A percentile compares a stretch with the other conserved stretches of the same genome.
These are phyloP conservation scores for Spencermartinsiella europaea DNA, from an alignment of 805 yeast species.

Conservation along the genomic window DNA sequence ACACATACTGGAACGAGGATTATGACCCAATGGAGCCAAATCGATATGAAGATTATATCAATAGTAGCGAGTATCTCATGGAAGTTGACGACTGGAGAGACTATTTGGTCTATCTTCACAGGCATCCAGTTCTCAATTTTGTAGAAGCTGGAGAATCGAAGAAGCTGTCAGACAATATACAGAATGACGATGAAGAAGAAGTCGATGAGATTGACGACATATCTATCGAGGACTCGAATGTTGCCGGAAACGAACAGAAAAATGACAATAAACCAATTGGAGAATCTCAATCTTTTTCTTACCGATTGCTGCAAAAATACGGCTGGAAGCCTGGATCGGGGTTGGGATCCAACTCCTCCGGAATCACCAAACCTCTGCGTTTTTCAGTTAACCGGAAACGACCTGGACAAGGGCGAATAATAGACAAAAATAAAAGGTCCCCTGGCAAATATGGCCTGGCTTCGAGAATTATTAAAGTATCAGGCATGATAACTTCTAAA, in stretches of 20 bases:
- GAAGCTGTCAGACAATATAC: background rate
- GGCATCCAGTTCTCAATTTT: background rate
- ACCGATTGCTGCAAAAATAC: conserved; percentile 10
- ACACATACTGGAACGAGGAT: conserved; percentile 14
- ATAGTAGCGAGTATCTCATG: conserved; percentile 8
- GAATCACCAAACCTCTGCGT: conserved; percentile 13
- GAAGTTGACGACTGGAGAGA: conserved; percentile 19
- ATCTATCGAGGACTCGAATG: conserved; percentile 2
- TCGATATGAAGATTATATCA: conserved; percentile 5
- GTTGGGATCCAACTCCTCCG: conserved; percentile 10
- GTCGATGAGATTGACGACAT: background rate
- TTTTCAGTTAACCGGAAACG: conserved; percentile 7
- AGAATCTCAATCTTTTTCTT: conserved; percentile 3
- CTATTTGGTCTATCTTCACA: conserved; percentile 8
- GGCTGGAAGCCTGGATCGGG: conserved; percentile 23
- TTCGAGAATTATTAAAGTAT: conserved; percentile 2
- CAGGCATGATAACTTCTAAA: background rate
- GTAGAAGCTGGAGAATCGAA: conserved; percentile 1
- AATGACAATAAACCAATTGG: background rate
- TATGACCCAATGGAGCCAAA: conserved; percentile 19
- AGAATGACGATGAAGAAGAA: conserved; percentile 2
- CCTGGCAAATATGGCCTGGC: background rate
- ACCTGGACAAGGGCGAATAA: conserved; percentile 15
- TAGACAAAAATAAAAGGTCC: conserved; percentile 7
- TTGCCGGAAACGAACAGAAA: background rate